phyloP scores from a whole-genome alignment of 1,284 basidiomycete species.

The Fomitopsis pinicola region DNA sequence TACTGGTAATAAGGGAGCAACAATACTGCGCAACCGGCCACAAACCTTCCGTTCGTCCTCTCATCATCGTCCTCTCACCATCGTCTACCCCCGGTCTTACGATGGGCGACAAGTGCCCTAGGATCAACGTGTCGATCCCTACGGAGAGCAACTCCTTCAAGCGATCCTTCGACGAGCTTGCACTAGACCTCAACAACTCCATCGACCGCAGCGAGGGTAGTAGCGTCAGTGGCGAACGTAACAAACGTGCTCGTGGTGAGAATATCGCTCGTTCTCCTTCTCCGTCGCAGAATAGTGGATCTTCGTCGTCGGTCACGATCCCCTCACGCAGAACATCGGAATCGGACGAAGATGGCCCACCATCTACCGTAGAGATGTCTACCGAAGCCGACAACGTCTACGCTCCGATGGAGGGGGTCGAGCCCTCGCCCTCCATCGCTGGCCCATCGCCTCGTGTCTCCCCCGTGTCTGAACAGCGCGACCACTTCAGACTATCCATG shows the following conservation, averaged over 20 bases:
- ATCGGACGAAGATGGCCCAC: background rate
- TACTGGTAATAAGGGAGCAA: too few relatives aligned
- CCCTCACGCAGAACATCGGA: background rate
- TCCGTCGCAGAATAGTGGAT: background rate
- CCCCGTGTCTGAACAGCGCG: slow-evolving; percentile 17
- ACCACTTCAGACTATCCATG: slow-evolving; percentile 41
- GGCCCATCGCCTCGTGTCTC: background rate
- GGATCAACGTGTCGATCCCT: background rate
- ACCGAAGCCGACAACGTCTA: background rate
- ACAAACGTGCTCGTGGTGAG: slow-evolving; percentile 5
- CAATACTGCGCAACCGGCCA: too few relatives aligned
- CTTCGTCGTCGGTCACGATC: background rate
- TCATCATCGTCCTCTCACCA: background rate
- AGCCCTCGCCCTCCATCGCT: background rate
- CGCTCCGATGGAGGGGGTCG: background rate
- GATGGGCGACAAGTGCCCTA: slow-evolving; percentile 2
- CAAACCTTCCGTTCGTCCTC: background rate
- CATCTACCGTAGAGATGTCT: background rate
- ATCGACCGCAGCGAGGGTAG: background rate
- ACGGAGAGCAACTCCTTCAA: slow-evolving; percentile 1
- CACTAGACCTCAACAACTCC: background rate
- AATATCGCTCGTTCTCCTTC: background rate
- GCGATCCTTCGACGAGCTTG: slow-evolving; percentile 5
- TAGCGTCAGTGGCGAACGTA: slow-evolving; percentile 3
- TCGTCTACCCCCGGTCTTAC: background rate